phyloP scores from a whole-genome alignment of 129 eudicot species.

The Flaveria robusta region DNA sequence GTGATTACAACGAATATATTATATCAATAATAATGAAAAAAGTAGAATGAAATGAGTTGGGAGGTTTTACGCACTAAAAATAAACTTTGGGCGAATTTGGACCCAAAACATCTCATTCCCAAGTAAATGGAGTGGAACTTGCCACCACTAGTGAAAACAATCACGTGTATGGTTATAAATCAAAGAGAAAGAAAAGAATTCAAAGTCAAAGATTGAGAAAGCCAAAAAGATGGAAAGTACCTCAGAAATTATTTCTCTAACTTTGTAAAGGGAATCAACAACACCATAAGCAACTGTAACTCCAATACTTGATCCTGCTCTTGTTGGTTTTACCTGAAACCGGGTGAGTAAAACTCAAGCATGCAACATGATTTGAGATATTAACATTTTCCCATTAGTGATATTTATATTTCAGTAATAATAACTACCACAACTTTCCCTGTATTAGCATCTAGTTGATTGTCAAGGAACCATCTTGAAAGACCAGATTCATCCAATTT shows the following conservation, averaged over 20 bases:
- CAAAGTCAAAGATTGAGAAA: conserved; percentile 9
- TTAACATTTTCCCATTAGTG: neutral
- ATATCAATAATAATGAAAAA: neutral
- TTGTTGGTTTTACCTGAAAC: conserved; percentile 87
- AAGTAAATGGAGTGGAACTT: neutral
- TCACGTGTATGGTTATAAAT: neutral
- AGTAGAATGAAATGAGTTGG: neutral
- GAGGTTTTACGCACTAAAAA: neutral
- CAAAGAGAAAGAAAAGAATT: conserved; percentile 8
- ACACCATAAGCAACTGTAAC: conserved; percentile 94
- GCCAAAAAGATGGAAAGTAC: conserved; percentile 33
- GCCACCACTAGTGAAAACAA: conserved; percentile 5
- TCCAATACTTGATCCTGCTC: conserved; percentile 97
- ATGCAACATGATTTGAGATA: conserved; percentile 21
- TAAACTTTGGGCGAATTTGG: neutral
- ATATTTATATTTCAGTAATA: neutral
- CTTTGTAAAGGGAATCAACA: conserved; percentile 67
- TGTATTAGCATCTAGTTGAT: conserved; percentile 56
- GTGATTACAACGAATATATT: neutral
- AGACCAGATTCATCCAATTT: conserved; percentile 55
- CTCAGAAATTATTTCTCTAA: conserved; percentile 65
- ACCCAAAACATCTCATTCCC: neutral
- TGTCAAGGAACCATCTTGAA: conserved; percentile 62
- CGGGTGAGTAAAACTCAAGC: conserved; percentile 15
- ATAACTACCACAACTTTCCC: conserved; percentile 90